Percentiles rank a stretch among this genome's conserved stretches.
Evolutionary conservation across 345 rosid genomes (phyloP).

Genomic region (Citrus mangshanensis): DNA sequence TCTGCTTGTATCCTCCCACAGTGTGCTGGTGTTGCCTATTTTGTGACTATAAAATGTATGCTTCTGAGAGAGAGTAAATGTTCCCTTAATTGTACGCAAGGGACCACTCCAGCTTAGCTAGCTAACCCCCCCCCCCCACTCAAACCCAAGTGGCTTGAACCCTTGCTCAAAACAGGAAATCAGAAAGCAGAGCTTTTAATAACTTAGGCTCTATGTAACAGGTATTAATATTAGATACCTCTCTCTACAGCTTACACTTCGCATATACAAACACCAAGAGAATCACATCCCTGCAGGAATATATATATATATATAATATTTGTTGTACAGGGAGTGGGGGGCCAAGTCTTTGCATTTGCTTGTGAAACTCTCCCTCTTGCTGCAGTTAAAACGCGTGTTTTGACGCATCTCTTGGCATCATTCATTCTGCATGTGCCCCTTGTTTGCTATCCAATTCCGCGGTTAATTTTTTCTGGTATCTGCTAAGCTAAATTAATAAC

Average conservation of each 20-base stretch:
- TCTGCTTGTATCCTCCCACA: neutral
- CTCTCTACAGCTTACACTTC: neutral
- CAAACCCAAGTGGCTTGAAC: neutral
- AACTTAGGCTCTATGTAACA: neutral
- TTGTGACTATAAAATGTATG: slow-evolving; percentile 7
- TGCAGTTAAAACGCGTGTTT: slow-evolving; percentile 9
- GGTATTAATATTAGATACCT: neutral
- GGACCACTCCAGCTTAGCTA: slow-evolving; percentile 7
- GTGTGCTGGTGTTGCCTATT: slow-evolving; percentile 14
- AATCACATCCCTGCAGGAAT: neutral
- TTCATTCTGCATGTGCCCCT: slow-evolving; percentile 1
- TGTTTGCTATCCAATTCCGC: neutral
- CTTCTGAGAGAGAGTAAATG: slow-evolving; percentile 3
- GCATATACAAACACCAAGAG: neutral
- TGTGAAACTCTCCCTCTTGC: too few relatives aligned
- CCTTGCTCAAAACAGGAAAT: neutral
- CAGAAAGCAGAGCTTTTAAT: neutral
- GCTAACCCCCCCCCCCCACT: too few relatives aligned
- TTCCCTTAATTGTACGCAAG: neutral
- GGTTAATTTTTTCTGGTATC: neutral
- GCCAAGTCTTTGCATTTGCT: too few relatives aligned
- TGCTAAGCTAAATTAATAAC: neutral
- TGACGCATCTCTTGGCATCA: slow-evolving; percentile 21
- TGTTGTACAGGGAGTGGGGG: too few relatives aligned
- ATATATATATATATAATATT: too few relatives aligned